Evolutionary conservation across 169 alveolate genomes (phyloP).

Genomic region (Perkinsus marinus): DNA sequence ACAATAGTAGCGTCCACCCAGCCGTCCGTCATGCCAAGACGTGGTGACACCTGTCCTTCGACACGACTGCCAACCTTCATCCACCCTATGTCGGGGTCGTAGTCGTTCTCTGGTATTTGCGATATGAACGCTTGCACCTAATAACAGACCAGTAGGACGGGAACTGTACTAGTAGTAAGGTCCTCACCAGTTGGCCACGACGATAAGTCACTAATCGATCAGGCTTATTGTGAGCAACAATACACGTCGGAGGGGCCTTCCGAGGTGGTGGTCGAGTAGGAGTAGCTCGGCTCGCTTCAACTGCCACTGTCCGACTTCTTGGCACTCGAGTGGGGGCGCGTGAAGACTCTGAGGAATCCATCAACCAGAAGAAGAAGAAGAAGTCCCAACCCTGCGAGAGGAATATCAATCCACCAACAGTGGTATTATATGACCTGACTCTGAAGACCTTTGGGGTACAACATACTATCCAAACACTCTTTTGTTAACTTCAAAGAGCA

Average conservation of each 20-base stretch:
- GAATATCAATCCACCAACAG: not conserved
- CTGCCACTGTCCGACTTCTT: not conserved
- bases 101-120: not conserved
- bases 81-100: not conserved
- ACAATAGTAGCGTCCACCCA: not conserved
- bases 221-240: not conserved
- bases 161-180: not conserved
- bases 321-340: not conserved
- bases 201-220: not conserved
- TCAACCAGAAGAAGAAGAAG: not conserved
- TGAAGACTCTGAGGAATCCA: not conserved
- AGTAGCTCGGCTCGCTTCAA: not conserved
- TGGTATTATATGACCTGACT: too few species aligned
- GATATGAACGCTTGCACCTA: not conserved
- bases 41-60: not conserved
- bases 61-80: not conserved
- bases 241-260: not conserved
- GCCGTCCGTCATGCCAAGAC: not conserved
- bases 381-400: not conserved
- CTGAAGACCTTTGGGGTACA: too few species aligned
- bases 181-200: not conserved
- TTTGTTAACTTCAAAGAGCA: too few species aligned
- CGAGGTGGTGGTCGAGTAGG: too few species aligned
- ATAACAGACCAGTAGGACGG: not conserved
- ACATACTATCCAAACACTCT: too few species aligned